Evolutionary conservation across 2,329 filamentous ascomycete genomes (phyloP), one percentile per base, ranked within the genome.

Genomic region (Scytalidium sp.): DNA sequence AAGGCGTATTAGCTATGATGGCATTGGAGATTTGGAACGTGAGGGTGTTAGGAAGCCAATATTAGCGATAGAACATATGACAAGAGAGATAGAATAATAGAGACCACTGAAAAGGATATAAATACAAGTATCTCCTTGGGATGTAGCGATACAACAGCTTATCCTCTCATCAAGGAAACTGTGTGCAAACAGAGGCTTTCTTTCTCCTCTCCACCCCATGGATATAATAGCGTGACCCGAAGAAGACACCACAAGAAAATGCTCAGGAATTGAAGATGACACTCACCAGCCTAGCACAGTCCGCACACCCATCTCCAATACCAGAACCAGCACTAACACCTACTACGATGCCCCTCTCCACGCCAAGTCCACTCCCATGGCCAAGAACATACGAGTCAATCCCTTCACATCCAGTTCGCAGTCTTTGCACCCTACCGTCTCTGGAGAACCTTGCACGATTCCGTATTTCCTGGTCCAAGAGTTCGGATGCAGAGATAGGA

Each of bases 221-320:
- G n/a, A n/a, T n/a, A n/a, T n/a, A n/a, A n/a, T n/a, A n/a, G n/a
- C n/a, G n/a, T n/a, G n/a, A n/a, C 45, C 45, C 15, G 32, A 20
- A 49, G 15, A 23, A 50, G 13, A 29, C 19, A 47, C 46, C 15
- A 22, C 3, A 21, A 19, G 19, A 40, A 19, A 41, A 49, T 19
- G 10, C 6, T 43, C 19, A 32, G 22, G 39, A 15, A 22, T 20
- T 52, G 39, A 17, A 45, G 21, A 19, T 7, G 19, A 20, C 44
- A 60, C 62, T 58, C 44, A 66, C 63, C 50, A 65, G 49, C 44
- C 56, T 53, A 23, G 60, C 60, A 39, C 11, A 25, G 20, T 59
- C 47, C 15, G 19, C 40, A 20, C 21, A 39, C 11, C 19, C 36
- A 40, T 36, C 47, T 19, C 22, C 57, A 19, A 19, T 46, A 19